phyloP scores from a whole-genome alignment of 495 filamentous ascomycete genomes.

The Podospora pseudocomata region DNA sequence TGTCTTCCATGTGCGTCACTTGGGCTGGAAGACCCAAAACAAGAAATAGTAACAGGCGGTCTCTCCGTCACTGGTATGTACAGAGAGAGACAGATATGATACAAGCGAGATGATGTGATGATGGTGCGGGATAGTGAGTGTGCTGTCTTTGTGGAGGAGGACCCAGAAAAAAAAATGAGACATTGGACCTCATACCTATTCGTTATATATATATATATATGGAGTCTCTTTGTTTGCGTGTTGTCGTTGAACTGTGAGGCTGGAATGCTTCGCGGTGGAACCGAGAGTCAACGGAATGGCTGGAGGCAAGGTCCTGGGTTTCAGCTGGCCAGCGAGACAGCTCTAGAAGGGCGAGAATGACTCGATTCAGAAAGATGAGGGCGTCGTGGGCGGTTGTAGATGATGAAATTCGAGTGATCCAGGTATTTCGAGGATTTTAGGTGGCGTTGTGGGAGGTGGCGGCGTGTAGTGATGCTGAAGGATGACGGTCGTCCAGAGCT shows the following conservation, averaged over 20 bases:
- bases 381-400: neutral
- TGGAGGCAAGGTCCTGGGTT: slow-evolving; percentile 1
- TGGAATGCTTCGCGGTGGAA: neutral
- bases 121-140: neutral
- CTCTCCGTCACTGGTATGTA: slow-evolving; percentile 8
- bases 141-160: neutral
- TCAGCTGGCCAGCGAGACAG: slow-evolving; percentile 2
- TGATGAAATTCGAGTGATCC: neutral
- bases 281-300: slow-evolving; percentile 9
- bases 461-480: neutral
- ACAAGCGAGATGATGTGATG: neutral
- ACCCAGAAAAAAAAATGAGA: neutral
- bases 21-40: neutral
- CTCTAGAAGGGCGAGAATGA: slow-evolving; percentile 5
- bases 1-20: slow-evolving; percentile 7
- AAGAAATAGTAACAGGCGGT: neutral
- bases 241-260: neutral
- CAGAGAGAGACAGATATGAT: neutral
- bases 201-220: neutral
- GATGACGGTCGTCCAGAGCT: neutral
- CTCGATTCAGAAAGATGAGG: neutral
- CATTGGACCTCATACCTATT: neutral
- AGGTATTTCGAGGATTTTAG: neutral
- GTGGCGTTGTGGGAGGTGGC: neutral
- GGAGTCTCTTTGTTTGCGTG: neutral